These are phyloP conservation scores for Ophiocordyceps unilateralis DNA, from an alignment of 2,329 filamentous ascomycete species.

Conservation along the genomic window DNA sequence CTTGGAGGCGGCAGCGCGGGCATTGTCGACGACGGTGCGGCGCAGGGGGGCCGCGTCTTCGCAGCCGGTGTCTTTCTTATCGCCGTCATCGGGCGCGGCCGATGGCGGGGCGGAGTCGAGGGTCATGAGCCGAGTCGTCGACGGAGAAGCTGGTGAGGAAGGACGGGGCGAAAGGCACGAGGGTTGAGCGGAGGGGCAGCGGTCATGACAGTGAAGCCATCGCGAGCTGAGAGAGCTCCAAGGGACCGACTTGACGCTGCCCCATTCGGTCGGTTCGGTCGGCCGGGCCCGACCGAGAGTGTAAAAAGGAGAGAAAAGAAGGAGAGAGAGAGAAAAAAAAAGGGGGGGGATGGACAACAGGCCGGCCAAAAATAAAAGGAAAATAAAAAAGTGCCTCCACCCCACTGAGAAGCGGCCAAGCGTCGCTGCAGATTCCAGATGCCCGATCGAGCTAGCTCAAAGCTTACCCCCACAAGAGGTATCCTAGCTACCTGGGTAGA, in stretches of 20 bases:
- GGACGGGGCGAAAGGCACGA: too few relatives aligned
- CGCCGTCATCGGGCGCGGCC: constrained; percentile 5
- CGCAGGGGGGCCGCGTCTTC: constrained; percentile 12
- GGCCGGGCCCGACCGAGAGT: too few relatives aligned
- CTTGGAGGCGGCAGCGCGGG: constrained; percentile 33
- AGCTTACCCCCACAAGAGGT: neutral
- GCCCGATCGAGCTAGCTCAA: neutral
- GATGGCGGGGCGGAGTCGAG: neutral
- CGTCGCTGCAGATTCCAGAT: neutral
- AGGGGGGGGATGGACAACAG: too few relatives aligned
- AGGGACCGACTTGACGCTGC: too few relatives aligned
- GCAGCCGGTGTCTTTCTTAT: constrained; percentile 4
- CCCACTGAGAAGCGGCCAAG: neutral
- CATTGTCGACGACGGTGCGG: constrained; percentile 15
- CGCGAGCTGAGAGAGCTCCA: too few relatives aligned
- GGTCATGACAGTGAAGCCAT: too few relatives aligned
- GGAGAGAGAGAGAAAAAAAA: too few relatives aligned
- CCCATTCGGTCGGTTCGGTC: too few relatives aligned
- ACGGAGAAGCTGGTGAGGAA: neutral
- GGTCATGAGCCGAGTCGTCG: neutral
- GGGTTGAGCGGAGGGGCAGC: too few relatives aligned
- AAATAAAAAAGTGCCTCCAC: neutral
- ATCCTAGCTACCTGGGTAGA: too few relatives aligned
- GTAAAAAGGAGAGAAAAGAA: too few relatives aligned
- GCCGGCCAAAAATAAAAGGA: neutral